phyloP scores from a whole-genome alignment of 1,139 yeast genomes.

The Candida tropicalis region DNA sequence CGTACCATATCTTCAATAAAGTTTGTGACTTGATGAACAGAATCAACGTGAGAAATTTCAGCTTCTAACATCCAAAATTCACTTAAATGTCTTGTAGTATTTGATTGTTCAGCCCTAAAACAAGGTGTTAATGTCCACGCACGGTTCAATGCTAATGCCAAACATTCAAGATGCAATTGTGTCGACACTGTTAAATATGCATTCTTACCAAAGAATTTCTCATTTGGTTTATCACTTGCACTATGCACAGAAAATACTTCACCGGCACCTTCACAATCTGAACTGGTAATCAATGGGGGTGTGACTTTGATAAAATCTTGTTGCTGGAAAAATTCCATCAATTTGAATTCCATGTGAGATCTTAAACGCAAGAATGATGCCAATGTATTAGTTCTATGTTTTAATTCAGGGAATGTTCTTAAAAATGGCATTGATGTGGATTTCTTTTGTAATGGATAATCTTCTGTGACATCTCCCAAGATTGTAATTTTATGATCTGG shows the following conservation, averaged over 20 bases:
- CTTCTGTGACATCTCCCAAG: slow-evolving; percentile 58
- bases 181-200: slow-evolving; percentile 87
- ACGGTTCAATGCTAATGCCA: slow-evolving; percentile 71
- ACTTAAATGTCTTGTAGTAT: slow-evolving; percentile 86
- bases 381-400: slow-evolving; percentile 72
- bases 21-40: slow-evolving; percentile 59
- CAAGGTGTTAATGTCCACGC: slow-evolving; percentile 94
- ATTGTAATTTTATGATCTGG: slow-evolving; percentile 26
- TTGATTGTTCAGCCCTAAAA: slow-evolving; percentile 90
- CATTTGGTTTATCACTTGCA: slow-evolving; percentile 20
- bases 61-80: slow-evolving; percentile 99
- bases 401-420: slow-evolving; percentile 68
- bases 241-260: slow-evolving; percentile 68
- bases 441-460: slow-evolving; percentile 86
- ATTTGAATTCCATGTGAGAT: slow-evolving; percentile 59
- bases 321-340: slow-evolving; percentile 56
- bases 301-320: slow-evolving; percentile 68
- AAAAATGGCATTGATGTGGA: slow-evolving; percentile 65
- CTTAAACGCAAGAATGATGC: slow-evolving; percentile 72
- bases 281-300: slow-evolving; percentile 84
- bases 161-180: slow-evolving; percentile 85
- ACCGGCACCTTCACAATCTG: slow-evolving; percentile 99
- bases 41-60: slow-evolving; percentile 70
- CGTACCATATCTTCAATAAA: slow-evolving; percentile 75
- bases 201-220: slow-evolving; percentile 62